These are phyloP conservation scores for Rhizophagus clarus DNA, from an alignment of 192 early-diverging fungal species.

Conservation along the genomic window DNA sequence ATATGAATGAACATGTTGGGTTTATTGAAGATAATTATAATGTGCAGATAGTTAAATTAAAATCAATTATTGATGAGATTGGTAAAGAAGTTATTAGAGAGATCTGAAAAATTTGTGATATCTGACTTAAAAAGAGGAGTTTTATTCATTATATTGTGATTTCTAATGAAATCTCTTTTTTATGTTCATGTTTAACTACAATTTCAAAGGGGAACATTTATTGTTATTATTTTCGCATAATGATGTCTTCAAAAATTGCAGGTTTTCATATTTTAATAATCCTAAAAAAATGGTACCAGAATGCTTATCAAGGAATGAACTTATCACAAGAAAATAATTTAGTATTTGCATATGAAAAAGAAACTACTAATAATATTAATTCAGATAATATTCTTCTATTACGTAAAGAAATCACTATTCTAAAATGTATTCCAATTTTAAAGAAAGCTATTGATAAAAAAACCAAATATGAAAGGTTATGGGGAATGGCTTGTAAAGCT, in stretches of 20 bases:
- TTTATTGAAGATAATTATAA: conserved; percentile 6
- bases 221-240: conserved; percentile 2
- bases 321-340: no score
- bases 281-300: neutral
- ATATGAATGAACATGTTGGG: neutral
- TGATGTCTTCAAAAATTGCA: neutral
- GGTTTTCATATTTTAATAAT: conserved; percentile 23
- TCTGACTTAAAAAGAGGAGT: neutral
- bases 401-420: no score
- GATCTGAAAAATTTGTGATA: neutral
- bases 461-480: no score
- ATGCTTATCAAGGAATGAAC: neutral
- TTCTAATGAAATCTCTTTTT: neutral
- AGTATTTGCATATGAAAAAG: no score
- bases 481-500: no score
- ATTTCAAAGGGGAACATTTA: neutral
- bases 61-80: no score
- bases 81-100: no score
- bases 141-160: neutral
- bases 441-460: no score
- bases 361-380: no score
- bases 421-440: no score
- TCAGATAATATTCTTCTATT: no score
- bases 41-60: neutral
- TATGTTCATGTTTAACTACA: neutral